Conservation (phyloP, 306 rosid species). For the Vigna hirtella region DNA sequence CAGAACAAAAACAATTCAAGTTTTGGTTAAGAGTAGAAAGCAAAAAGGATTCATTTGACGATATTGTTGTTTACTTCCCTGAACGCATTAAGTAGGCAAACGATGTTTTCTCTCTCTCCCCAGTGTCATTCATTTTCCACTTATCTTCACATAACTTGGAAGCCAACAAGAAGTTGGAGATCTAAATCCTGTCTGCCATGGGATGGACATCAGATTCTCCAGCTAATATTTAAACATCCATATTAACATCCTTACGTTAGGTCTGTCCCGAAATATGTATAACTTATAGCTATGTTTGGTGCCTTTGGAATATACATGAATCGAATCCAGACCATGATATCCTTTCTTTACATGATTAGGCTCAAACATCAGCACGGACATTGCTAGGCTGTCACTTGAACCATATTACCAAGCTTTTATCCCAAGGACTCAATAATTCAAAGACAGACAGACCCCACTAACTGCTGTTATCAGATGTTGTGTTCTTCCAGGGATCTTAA, state of each 20-base stretch:
- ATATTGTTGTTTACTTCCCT: slow-evolving; percentile 13
- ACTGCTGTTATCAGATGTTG: slow-evolving; percentile 45
- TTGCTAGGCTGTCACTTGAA: slow-evolving; percentile 59
- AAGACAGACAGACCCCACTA: slow-evolving; percentile 60
- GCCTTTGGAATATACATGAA: slow-evolving; percentile 42
- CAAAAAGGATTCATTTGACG: too few relatives aligned
- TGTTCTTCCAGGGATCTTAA: slow-evolving; percentile 31
- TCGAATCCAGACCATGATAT: slow-evolving; percentile 48
- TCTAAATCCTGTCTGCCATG: slow-evolving; percentile 47
- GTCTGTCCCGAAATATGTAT: slow-evolving; percentile 41
- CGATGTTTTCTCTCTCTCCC: background rate
- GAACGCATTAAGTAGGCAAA: background rate
- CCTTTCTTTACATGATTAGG: slow-evolving; percentile 48
- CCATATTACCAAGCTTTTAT: slow-evolving; percentile 44
- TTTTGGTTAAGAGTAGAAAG: too few relatives aligned
- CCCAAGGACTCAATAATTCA: slow-evolving; percentile 54
- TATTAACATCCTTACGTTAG: slow-evolving; percentile 41
- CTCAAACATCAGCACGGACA: slow-evolving; percentile 50
- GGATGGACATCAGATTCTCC: slow-evolving; percentile 48
- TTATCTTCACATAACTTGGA: slow-evolving; percentile 16
- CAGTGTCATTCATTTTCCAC: background rate
- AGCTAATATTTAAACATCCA: slow-evolving; percentile 40
- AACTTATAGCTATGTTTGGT: slow-evolving; percentile 28
- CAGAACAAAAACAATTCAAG: too few relatives aligned
- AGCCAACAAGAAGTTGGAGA: slow-evolving; percentile 50